Base-by-base conservation (phyloP, 2,329 filamentous ascomycete genomes). In the Aureobasidium melanogenum region DNA sequence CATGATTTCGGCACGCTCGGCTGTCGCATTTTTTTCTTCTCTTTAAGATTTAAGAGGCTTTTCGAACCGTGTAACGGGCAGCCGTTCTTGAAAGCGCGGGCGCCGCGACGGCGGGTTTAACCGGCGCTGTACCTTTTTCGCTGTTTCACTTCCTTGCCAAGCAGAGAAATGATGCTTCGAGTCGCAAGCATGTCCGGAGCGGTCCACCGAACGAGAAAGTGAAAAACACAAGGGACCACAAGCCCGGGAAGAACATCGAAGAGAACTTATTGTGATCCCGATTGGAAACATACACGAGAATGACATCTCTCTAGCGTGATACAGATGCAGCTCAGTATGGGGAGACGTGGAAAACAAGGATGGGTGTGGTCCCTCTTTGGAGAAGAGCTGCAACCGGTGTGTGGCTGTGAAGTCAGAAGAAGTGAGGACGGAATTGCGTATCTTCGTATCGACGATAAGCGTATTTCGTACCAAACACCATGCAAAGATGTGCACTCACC, bases 381-480 rank as follows among this genome's bases (percentile, higher is more conserved):
- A 51, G 48, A 19, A 51, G 12, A 38, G 19, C 14, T 28, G 43
- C 24, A 51, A 51, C 48, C 48, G 48, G 48, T 51, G 48, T 36
- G 32, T 51, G 30, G 48, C 48, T 51, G 30, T 51, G 30, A 51
- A 28, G 24, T 17, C 24, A 28, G n/a, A 24, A 46, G 30, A 51
- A 28, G 24, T 17, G 43, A 28, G n/a, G 43, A 46, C 43, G 14
- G 15, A n/a, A 26, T 4, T n/a, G 36, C 50, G 50, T 54, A 54
- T 54, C n/a, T 8, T 12, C 50, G 50, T 54, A 54, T 54, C 50
- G 50, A 54, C 36, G 50, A 54, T 54, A 54, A 24, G 36, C 50
- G 50, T 41, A 54, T 15, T 14, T 54, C 50, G 50, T 54, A 52
- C 48, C 19, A 26, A 12, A 50, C n/a, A 36, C 1, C 28, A 34